These are phyloP conservation scores for Verticillium zaregamsianum DNA, from an alignment of 2,329 filamentous ascomycete genomes.

Conservation along the genomic window DNA sequence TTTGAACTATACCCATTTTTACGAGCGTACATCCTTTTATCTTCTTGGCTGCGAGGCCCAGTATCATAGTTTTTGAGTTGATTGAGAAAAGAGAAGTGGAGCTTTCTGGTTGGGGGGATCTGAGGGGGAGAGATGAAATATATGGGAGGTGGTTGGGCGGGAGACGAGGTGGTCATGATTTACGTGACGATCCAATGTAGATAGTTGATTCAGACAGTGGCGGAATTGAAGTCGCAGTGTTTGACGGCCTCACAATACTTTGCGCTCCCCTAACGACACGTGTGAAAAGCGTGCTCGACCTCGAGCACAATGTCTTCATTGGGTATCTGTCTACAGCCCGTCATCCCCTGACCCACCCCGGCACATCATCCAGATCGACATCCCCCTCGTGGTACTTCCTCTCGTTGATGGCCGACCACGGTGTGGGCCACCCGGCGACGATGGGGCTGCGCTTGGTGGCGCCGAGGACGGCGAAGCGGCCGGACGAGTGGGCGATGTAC, in stretches of 20 bases:
- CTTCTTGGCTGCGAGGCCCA: background rate
- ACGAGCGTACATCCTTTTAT: slow-evolving; percentile 10
- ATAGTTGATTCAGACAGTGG: background rate
- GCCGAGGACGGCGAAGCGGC: slow-evolving; percentile 78
- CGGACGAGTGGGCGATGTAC: slow-evolving; percentile 73
- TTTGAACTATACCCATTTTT: slow-evolving; percentile 16
- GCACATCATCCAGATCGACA: slow-evolving; percentile 60
- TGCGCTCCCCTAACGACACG: too few relatives aligned
- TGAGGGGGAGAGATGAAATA: too few relatives aligned
- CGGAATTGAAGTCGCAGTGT: background rate
- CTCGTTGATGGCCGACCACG: slow-evolving; percentile 64
- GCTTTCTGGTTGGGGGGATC: too few relatives aligned
- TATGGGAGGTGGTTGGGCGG: background rate
- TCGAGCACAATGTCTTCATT: background rate
- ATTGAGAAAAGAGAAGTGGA: background rate
- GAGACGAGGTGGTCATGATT: background rate
- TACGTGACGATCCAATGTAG: background rate
- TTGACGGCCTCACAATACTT: background rate
- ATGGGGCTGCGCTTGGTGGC: slow-evolving; percentile 60
- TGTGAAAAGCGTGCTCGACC: too few relatives aligned
- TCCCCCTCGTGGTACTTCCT: slow-evolving; percentile 52
- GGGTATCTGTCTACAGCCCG: background rate
- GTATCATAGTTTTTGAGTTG: slow-evolving; percentile 3
- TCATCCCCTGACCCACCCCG: slow-evolving; percentile 66
- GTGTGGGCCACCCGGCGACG: slow-evolving; percentile 69